phyloP scores from a whole-genome alignment of 2,329 filamentous ascomycete genomes.

The Zasmidium angulare region DNA sequence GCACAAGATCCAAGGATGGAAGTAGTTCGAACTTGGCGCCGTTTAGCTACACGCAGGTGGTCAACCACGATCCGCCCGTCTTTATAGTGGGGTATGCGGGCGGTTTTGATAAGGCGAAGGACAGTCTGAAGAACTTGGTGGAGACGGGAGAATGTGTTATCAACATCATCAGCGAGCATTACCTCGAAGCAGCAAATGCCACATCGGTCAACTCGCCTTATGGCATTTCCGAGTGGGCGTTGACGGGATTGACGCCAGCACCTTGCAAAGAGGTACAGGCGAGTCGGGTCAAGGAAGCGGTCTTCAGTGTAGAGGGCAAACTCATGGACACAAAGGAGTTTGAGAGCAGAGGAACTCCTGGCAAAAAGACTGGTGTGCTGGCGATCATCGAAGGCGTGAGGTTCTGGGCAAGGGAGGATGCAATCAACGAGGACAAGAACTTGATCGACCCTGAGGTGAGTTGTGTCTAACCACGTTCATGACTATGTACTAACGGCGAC shows the following conservation, averaged over 20 bases:
- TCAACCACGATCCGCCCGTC: constrained; percentile 83
- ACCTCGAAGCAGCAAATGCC: constrained; percentile 84
- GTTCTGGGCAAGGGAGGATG: constrained; percentile 90
- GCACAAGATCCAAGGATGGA: constrained; percentile 62
- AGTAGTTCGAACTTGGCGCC: constrained; percentile 74
- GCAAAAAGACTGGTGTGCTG: constrained; percentile 72
- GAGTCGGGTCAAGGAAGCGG: constrained; percentile 75
- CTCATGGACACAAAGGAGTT: constrained; percentile 74
- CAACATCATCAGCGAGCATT: constrained; percentile 84
- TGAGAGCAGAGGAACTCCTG: constrained; percentile 67
- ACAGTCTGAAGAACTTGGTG: constrained; percentile 72
- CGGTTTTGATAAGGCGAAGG: constrained; percentile 65
- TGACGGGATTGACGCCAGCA: constrained; percentile 72
- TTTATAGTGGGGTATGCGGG: constrained; percentile 67
- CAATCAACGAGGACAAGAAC: constrained; percentile 73
- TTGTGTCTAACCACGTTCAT: not conserved
- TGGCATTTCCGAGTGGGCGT: constrained; percentile 74
- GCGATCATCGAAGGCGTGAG: constrained; percentile 78
- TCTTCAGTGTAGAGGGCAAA: constrained; percentile 80
- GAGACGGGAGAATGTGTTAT: constrained; percentile 71
- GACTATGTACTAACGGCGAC: constrained; percentile 6
- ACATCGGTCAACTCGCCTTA: constrained; percentile 75
- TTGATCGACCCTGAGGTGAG: constrained; percentile 69
- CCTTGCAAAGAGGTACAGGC: constrained; percentile 65
- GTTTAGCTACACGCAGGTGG: constrained; percentile 81